These are phyloP conservation scores for Penicillium bovifimosum DNA, from an alignment of 495 filamentous ascomycete species.

Conservation along the genomic window DNA sequence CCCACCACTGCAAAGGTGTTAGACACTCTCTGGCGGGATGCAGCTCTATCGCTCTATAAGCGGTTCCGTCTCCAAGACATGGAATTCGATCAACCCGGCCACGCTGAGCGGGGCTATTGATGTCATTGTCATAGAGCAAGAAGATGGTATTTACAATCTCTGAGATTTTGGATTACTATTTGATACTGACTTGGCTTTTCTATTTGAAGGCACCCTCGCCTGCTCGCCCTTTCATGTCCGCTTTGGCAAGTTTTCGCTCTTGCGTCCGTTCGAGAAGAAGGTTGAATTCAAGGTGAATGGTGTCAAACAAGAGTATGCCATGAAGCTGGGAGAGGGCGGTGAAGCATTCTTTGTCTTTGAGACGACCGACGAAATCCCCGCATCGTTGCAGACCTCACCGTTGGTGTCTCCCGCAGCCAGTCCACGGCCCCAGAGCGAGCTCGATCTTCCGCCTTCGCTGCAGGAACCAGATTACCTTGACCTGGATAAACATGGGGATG, in stretches of 20 bases:
- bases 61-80: slow-evolving; percentile 94
- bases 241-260: slow-evolving; percentile 95
- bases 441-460: slow-evolving; percentile 49
- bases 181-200: slow-evolving; percentile 2
- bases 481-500: slow-evolving; percentile 42
- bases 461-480: slow-evolving; percentile 83
- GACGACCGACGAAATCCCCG: slow-evolving; percentile 81
- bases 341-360: slow-evolving; percentile 99
- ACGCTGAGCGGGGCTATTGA: slow-evolving; percentile 97
- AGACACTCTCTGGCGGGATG: slow-evolving; percentile 50
- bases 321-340: slow-evolving; percentile 97
- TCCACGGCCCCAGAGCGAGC: slow-evolving; percentile 56
- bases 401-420: slow-evolving; percentile 81
- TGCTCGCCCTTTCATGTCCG: slow-evolving; percentile 98
- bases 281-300: slow-evolving; percentile 96
- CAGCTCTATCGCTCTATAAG: slow-evolving; percentile 97
- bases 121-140: slow-evolving; percentile 96
- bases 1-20: slow-evolving; percentile 12
- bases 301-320: slow-evolving; percentile 83
- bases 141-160: slow-evolving; percentile 59
- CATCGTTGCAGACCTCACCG: slow-evolving; percentile 87
- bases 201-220: slow-evolving; percentile 55
- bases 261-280: slow-evolving; percentile 98
- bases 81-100: slow-evolving; percentile 98
- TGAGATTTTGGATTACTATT: neutral